phyloP scores from a whole-genome alignment of 345 rosid genomes.

The Pugionium cornutum region DNA sequence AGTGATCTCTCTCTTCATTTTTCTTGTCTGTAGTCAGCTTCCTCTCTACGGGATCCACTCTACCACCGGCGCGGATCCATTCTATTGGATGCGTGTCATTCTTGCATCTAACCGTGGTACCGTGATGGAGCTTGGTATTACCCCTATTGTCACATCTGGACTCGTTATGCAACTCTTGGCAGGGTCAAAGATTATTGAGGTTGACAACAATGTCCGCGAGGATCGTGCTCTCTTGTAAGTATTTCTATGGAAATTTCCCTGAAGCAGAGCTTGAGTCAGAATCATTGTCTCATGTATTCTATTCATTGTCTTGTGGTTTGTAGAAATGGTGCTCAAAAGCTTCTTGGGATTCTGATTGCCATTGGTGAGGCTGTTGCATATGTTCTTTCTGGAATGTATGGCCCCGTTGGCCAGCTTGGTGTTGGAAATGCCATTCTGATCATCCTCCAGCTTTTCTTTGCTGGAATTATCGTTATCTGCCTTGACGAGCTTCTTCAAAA shows the following conservation, averaged over 20 bases:
- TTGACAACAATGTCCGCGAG: constrained; percentile 77
- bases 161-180: constrained; percentile 76
- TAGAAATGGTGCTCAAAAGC: constrained; percentile 70
- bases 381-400: constrained; percentile 49
- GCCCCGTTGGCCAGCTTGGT: constrained; percentile 62
- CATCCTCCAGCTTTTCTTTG: constrained; percentile 13
- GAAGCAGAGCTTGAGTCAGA: background rate
- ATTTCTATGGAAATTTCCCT: background rate
- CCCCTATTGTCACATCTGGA: constrained; percentile 80
- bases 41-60: no score
- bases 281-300: background rate
- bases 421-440: constrained; percentile 57
- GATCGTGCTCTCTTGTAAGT: constrained; percentile 80
- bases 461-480: constrained; percentile 53
- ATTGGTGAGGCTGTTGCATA: constrained; percentile 45
- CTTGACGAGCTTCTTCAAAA: constrained; percentile 59
- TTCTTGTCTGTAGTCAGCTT: no score
- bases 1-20: constrained; percentile 60
- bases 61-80: constrained; percentile 66
- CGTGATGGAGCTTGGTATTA: constrained; percentile 86
- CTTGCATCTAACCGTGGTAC: constrained; percentile 78
- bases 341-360: constrained; percentile 68
- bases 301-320: constrained; percentile 5
- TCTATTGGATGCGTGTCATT: constrained; percentile 83
- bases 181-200: constrained; percentile 74